Evolutionary conservation across 2,329 filamentous ascomycete genomes (phyloP).

Genomic region (Sporothrix sp.): DNA sequence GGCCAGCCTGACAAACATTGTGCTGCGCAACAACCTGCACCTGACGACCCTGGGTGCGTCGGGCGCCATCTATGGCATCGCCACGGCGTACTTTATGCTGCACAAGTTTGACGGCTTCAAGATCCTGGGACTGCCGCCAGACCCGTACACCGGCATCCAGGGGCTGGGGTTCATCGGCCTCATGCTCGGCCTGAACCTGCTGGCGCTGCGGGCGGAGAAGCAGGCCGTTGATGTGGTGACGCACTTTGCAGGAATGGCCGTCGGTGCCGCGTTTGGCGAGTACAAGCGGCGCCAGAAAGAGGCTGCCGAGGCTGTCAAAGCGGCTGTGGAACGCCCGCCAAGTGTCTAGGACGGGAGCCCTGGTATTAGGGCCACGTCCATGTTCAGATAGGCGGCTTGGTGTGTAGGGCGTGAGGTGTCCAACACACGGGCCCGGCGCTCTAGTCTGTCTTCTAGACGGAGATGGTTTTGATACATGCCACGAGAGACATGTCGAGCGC

Average conservation of each 20-base stretch:
- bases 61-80: slow-evolving; percentile 51
- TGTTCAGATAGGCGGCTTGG: too few relatives aligned
- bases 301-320: slow-evolving; percentile 14
- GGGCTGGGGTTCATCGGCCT: slow-evolving; percentile 45
- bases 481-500: too few relatives aligned
- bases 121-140: slow-evolving; percentile 47
- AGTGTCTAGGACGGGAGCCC: slow-evolving; percentile 9
- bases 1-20: slow-evolving; percentile 43
- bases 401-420: too few relatives aligned
- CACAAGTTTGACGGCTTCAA: slow-evolving; percentile 47
- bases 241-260: slow-evolving; percentile 42
- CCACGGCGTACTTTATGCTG: slow-evolving; percentile 52
- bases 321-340: slow-evolving; percentile 9
- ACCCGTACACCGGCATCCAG: slow-evolving; percentile 41
- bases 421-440: too few relatives aligned
- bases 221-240: slow-evolving; percentile 41
- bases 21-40: slow-evolving; percentile 35
- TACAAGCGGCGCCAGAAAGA: slow-evolving; percentile 26
- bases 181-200: slow-evolving; percentile 40
- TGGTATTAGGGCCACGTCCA: too few relatives aligned
- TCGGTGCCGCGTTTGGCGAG: slow-evolving; percentile 35
- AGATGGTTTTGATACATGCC: too few relatives aligned
- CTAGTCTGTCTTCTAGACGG: too few relatives aligned
- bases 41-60: slow-evolving; percentile 57
- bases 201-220: slow-evolving; percentile 35